Percentiles rank a stretch among this genome's conserved stretches.
Evolutionary conservation across 116 monocot species (phyloP).

Genomic region (Trichopus zeylanicus): DNA sequence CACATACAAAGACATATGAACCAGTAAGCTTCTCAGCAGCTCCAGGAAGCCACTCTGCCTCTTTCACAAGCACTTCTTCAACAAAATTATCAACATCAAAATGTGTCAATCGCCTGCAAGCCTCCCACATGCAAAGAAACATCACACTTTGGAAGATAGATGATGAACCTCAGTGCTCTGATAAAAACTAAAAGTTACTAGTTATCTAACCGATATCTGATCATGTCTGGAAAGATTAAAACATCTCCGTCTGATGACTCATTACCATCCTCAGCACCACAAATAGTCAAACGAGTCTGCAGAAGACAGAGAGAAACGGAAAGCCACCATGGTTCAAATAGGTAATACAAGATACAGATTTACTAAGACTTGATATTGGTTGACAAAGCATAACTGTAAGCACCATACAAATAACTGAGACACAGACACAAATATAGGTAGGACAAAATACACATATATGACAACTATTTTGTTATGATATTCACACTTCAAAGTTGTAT

Average conservation of each 20-base stretch:
- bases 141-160: background rate
- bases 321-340: background rate
- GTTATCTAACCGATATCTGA: slow-evolving; percentile 52
- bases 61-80: slow-evolving; percentile 68
- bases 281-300: slow-evolving; percentile 66
- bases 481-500: too few species aligned
- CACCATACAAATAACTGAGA: too few species aligned
- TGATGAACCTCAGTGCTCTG: background rate
- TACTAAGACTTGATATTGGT: too few species aligned
- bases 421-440: too few species aligned
- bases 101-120: slow-evolving; percentile 44
- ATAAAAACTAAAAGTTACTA: background rate
- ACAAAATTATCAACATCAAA: slow-evolving; percentile 58
- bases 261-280: slow-evolving; percentile 50
- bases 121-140: background rate
- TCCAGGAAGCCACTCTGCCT: slow-evolving; percentile 44
- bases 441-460: too few species aligned
- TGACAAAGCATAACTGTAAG: too few species aligned
- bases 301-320: background rate
- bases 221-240: slow-evolving; percentile 81
- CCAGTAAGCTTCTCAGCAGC: slow-evolving; percentile 27
- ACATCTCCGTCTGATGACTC: slow-evolving; percentile 69
- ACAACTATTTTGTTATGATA: too few species aligned
- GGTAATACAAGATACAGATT: too few species aligned
- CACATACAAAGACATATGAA: slow-evolving; percentile 70